Evolutionary conservation across 805 yeast genomes (phyloP), one percentile per base, ranked within the genome.

Genomic region (Candida dendrica): DNA sequence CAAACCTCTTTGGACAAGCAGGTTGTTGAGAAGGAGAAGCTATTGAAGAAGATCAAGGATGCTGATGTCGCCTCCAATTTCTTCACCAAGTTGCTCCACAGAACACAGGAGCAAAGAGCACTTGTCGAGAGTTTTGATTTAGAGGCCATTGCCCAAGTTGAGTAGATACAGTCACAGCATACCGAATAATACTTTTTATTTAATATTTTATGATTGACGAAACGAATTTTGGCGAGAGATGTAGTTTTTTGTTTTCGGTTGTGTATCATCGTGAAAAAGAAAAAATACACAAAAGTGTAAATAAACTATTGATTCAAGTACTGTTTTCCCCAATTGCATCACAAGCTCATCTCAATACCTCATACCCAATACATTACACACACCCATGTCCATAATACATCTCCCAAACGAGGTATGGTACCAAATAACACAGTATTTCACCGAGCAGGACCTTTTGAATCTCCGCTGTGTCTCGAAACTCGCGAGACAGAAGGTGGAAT

Each of bases 1-100:
- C 90, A 84, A 51, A 65, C 79, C 1, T 61, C 75, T 37, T 70
- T 87, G 33, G 93, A 85, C 47, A 71, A 74, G 50, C 73, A 79
- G 44, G 71, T 73, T 14, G 61, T 70, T 3, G 75, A 77, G 56
- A 79, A 84, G 56, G 76, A 75, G 40, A 75, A 73, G 45, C 63
- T 80, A 34, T 71, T 76, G 43, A 62, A 60, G 10, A 69, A 72
- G 24, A 70, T 81, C 37, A 69, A 71, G 19, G 72, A 73, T 41
- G 79, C 86, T 5, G 79, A 80, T 40, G 52, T 69, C 17, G 75
- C 84, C 41, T 64, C 68, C 42, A 63, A 64, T 9, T 82, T 78
- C 52, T 84, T 84, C 62, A 65, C 66, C 15, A 63, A 66, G 22
- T 58, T 84, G 46, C 58, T 68, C 42, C 62, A 64, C 36, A 72